Evolutionary conservation across 2,329 filamentous ascomycete species (phyloP).

Genomic region (Xylaria sp.): DNA sequence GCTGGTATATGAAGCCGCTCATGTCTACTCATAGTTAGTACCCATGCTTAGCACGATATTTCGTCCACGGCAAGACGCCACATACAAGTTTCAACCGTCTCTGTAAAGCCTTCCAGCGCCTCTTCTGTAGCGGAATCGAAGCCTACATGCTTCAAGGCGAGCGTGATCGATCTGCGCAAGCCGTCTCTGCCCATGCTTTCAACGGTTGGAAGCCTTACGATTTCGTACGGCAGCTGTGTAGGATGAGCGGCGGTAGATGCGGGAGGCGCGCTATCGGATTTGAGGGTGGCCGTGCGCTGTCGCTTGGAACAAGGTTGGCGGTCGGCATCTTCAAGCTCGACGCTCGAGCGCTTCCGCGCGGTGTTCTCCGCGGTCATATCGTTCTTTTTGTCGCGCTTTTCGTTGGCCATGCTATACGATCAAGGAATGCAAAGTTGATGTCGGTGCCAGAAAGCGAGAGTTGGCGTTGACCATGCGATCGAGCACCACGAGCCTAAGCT

Average conservation of each 20-base stretch:
- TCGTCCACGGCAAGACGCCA: slow-evolving; percentile 2
- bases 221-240: slow-evolving; percentile 27
- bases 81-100: slow-evolving; percentile 68
- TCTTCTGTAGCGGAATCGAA: slow-evolving; percentile 66
- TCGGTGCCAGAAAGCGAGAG: not conserved
- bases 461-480: not conserved
- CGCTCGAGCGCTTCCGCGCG: slow-evolving; percentile 43
- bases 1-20: slow-evolving; percentile 59
- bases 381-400: not conserved
- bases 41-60: not conserved
- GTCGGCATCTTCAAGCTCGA: slow-evolving; percentile 35
- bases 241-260: not conserved
- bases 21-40: slow-evolving; percentile 57
- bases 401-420: no score
- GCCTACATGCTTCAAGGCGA: slow-evolving; percentile 67
- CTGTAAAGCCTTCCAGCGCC: slow-evolving; percentile 68
- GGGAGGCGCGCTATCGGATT: slow-evolving; percentile 34
- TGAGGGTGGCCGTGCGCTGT: slow-evolving; percentile 42
- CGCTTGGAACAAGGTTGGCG: slow-evolving; percentile 41
- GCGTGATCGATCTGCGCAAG: slow-evolving; percentile 65
- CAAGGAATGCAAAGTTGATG: no score
- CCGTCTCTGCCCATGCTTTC: slow-evolving; percentile 54
- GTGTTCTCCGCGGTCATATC: slow-evolving; percentile 33
- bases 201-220: slow-evolving; percentile 42
- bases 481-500: no score